Conservation (phyloP, 768 basidiomycete species). For the Mycena metata region DNA sequence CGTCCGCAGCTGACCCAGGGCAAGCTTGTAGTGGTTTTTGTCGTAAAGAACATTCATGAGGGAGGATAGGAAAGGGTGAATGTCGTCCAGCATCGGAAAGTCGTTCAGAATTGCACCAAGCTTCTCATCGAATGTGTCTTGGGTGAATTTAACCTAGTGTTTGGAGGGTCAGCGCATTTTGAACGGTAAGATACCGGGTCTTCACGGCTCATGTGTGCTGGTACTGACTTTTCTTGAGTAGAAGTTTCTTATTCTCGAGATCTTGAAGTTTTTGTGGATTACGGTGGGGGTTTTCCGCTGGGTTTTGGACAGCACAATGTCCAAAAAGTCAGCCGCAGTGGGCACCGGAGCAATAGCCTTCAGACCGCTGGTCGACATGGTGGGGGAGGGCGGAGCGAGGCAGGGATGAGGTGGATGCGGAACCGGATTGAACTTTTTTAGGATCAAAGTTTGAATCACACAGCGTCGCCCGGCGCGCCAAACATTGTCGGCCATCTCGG, state of each 20-base stretch:
- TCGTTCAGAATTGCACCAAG: conserved; percentile 93
- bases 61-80: conserved; percentile 96
- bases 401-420: neutral
- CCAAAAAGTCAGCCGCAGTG: conserved; percentile 93
- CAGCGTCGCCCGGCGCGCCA: neutral
- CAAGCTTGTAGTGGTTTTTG: conserved; percentile 99
- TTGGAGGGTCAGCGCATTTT: too few species aligned
- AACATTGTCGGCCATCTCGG: too few species aligned
- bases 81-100: conserved; percentile 97
- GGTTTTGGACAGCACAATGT: conserved; percentile 93
- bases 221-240: conserved; percentile 88
- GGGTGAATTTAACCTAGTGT: conserved; percentile 89
- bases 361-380: conserved; percentile 87
- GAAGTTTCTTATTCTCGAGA: conserved; percentile 96
- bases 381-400: neutral
- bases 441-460: neutral
- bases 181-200: too few species aligned
- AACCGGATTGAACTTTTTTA: conserved; percentile 7
- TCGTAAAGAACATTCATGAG: conserved; percentile 99
- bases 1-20: conserved; percentile 96
- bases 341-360: conserved; percentile 99
- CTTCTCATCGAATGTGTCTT: conserved; percentile 97
- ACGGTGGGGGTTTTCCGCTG: conserved; percentile 98
- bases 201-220: too few species aligned
- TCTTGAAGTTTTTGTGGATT: conserved; percentile 99